These are phyloP conservation scores for Miamiensis avidus DNA, from an alignment of 169 alveolate genomes.

Conservation along the genomic window DNA sequence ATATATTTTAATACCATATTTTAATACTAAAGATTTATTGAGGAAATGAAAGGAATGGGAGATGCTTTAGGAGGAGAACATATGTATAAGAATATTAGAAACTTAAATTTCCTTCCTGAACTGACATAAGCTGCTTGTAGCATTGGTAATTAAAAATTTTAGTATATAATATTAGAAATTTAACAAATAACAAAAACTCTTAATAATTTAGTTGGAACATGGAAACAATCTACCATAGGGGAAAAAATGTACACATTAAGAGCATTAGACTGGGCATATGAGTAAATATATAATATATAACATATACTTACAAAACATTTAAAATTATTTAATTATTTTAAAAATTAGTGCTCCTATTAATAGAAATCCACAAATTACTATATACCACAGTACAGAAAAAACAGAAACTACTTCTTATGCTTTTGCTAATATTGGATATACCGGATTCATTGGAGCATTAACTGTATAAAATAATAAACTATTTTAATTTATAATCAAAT, in stretches of 20 bases:
- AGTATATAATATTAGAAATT: no score
- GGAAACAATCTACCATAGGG: not conserved
- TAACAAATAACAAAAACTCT: no score
- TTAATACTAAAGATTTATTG: not conserved
- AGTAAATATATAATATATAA: no score
- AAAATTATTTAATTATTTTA: no score
- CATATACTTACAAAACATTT: no score
- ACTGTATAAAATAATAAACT: no score
- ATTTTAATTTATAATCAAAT: no score
- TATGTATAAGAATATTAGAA: no score
- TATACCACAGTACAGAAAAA: conserved; percentile 13
- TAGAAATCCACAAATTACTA: not conserved
- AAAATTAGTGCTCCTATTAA: not conserved
- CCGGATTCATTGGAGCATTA: conserved; percentile 21
- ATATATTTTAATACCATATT: no score
- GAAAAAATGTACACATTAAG: not conserved
- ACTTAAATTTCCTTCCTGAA: not conserved
- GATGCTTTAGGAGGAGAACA: not conserved
- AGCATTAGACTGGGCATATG: not conserved
- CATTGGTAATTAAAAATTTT: no score
- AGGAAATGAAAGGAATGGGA: not conserved
- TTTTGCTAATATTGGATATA: conserved; percentile 18
- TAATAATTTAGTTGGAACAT: not conserved
- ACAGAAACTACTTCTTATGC: conserved; percentile 14
- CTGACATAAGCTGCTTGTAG: not conserved